A percentile compares a stretch with the other conserved stretches of the same genome.
These are phyloP conservation scores for Gracilariopsis chorda DNA, from an alignment of 23 red algal genomes.

Conservation along the genomic window DNA sequence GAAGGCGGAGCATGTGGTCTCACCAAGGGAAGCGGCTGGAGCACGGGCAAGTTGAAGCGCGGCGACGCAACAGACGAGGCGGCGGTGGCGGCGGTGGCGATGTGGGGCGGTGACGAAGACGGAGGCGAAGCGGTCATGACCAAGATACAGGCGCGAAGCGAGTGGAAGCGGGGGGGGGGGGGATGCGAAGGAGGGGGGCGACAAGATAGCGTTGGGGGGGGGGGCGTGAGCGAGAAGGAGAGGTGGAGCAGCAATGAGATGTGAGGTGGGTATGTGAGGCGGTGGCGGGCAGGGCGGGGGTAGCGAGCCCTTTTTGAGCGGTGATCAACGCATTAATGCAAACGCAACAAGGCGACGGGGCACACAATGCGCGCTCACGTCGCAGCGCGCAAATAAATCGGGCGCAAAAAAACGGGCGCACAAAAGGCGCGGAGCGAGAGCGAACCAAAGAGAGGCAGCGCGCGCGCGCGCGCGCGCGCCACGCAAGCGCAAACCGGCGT, in stretches of 20 bases:
- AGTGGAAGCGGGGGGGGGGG: not conserved
- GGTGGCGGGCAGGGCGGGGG: no score
- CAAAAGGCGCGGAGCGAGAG: no score
- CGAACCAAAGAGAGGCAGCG: no score
- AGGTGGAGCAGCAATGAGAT: not conserved
- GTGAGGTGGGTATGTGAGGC: not conserved
- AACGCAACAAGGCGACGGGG: no score
- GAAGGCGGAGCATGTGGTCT: not conserved
- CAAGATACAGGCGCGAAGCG: not conserved
- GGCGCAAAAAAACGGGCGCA: no score
- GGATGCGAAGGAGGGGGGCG: not conserved
- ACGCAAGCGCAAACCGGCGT: no score
- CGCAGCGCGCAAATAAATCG: no score
- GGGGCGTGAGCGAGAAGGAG: not conserved
- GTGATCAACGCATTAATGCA: no score
- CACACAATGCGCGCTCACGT: no score
- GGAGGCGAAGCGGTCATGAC: not conserved
- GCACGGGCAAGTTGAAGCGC: not conserved
- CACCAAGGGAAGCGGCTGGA: not conserved
- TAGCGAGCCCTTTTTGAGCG: no score
- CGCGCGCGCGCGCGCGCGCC: no score
- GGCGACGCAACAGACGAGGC: not conserved
- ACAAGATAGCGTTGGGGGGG: not conserved
- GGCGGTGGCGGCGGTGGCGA: not conserved
- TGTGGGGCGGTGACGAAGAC: not conserved